These are phyloP conservation scores for Sistotremastrum niveocremeum DNA, from an alignment of 768 basidiomycete species.

Conservation along the genomic window DNA sequence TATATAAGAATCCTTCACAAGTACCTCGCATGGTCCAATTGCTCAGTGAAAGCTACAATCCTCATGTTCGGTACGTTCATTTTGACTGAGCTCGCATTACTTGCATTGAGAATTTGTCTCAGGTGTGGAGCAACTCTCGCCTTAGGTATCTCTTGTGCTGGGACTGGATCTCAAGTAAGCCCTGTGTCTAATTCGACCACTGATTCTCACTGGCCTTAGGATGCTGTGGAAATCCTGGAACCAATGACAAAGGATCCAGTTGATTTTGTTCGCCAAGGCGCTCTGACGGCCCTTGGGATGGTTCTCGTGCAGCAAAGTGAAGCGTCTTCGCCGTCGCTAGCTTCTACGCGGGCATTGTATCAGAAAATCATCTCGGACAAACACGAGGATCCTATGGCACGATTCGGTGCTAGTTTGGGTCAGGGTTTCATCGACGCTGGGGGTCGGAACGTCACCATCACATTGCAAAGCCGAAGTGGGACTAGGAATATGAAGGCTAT, in stretches of 20 bases:
- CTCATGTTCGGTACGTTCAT: slow-evolving; percentile 57
- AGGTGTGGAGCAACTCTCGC: slow-evolving; percentile 87
- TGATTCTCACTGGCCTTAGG: slow-evolving; percentile 29
- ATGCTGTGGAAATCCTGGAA: slow-evolving; percentile 91
- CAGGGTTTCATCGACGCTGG: slow-evolving; percentile 98
- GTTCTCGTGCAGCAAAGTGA: slow-evolving; percentile 94
- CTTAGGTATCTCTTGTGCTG: slow-evolving; percentile 92
- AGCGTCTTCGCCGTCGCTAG: slow-evolving; percentile 70
- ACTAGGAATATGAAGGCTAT: slow-evolving; percentile 88
- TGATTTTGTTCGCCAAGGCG: slow-evolving; percentile 97
- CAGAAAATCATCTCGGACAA: slow-evolving; percentile 87
- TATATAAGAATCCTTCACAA: slow-evolving; percentile 94
- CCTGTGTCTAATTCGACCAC: neutral
- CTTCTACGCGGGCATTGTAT: slow-evolving; percentile 72
- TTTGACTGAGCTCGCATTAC: neutral
- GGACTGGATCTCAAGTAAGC: slow-evolving; percentile 82
- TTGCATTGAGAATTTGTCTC: neutral
- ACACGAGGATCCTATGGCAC: slow-evolving; percentile 97
- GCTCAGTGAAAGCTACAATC: slow-evolving; percentile 95
- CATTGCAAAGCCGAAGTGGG: slow-evolving; percentile 83
- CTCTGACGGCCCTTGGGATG: slow-evolving; percentile 92
- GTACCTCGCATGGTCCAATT: slow-evolving; percentile 96
- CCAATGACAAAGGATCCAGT: slow-evolving; percentile 98
- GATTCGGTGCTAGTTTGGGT: slow-evolving; percentile 90
- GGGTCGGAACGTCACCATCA: slow-evolving; percentile 91